These are phyloP conservation scores for Nothopassalora personata DNA, from an alignment of 2,329 filamentous ascomycete species.

Conservation along the genomic window DNA sequence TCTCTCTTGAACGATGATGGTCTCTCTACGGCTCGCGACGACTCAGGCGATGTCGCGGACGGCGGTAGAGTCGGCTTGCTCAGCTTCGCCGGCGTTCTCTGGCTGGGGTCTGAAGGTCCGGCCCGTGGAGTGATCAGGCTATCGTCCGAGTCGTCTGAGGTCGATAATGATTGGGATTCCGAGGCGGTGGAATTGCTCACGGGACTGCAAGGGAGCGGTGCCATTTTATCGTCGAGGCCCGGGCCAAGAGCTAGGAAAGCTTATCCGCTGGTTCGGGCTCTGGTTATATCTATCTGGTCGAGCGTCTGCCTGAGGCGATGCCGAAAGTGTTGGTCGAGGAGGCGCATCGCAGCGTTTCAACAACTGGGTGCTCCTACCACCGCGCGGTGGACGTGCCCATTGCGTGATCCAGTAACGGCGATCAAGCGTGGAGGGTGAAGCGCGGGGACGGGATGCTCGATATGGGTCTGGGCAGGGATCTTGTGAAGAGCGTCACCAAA, in stretches of 20 bases:
- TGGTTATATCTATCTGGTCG: background rate
- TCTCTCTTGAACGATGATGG: background rate
- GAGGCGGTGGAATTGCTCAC: slow-evolving; percentile 30
- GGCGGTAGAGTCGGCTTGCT: slow-evolving; percentile 23
- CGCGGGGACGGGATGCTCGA: too few relatives aligned
- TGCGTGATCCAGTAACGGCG: background rate
- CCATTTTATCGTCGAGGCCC: slow-evolving; percentile 7
- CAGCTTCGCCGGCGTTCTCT: slow-evolving; percentile 26
- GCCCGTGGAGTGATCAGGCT: slow-evolving; percentile 31
- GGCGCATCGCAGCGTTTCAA: background rate
- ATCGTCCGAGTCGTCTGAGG: slow-evolving; percentile 29
- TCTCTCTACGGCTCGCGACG: background rate
- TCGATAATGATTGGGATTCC: slow-evolving; percentile 19
- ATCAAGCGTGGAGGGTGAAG: background rate
- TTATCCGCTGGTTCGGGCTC: background rate
- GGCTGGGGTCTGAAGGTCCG: slow-evolving; percentile 28
- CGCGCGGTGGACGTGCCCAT: background rate
- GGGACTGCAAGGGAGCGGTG: slow-evolving; percentile 30
- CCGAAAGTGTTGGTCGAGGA: background rate
- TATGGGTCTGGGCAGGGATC: too few relatives aligned
- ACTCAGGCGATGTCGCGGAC: slow-evolving; percentile 8
- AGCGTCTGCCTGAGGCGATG: background rate
- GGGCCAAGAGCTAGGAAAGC: slow-evolving; percentile 3
- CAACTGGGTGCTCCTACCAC: background rate
- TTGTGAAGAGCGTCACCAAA: too few relatives aligned